These are phyloP conservation scores for Chrysanthemum lavandulifolium DNA, from an alignment of 129 eudicot genomes.

Conservation along the genomic window DNA sequence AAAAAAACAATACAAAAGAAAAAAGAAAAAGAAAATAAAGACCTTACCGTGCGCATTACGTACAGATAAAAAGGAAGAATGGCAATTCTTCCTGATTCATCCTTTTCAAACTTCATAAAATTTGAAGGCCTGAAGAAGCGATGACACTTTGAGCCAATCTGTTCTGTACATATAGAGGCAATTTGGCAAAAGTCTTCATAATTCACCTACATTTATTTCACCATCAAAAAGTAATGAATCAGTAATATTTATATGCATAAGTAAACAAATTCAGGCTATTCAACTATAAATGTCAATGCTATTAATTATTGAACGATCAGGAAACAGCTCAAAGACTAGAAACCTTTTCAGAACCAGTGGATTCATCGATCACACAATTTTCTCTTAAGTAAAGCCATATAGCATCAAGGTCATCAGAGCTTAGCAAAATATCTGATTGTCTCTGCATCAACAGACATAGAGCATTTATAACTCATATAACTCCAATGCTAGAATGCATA, in stretches of 20 bases:
- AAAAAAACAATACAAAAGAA: not conserved
- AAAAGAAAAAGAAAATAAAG: not conserved
- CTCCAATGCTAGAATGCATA: conserved; percentile 1
- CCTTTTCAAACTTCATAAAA: conserved; percentile 95
- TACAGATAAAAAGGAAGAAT: conserved; percentile 85
- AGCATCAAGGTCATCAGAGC: conserved; percentile 87
- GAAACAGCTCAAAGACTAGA: conserved; percentile 5
- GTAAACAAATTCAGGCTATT: not conserved
- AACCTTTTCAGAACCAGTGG: conserved; percentile 88
- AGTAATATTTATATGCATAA: conserved; percentile 20
- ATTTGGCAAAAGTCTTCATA: conserved; percentile 98
- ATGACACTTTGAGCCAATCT: conserved; percentile 83
- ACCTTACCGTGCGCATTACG: conserved; percentile 87
- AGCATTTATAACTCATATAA: not conserved
- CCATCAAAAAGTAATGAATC: not conserved
- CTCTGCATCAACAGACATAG: conserved; percentile 47
- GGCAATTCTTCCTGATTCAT: conserved; percentile 82
- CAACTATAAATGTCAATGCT: not conserved
- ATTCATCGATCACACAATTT: conserved; percentile 83
- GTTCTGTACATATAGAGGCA: conserved; percentile 87
- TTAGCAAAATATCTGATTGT: conserved; percentile 87
- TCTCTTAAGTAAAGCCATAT: conserved; percentile 88
- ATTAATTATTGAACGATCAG: not conserved
- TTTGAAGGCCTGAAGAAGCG: conserved; percentile 89
- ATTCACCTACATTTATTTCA: conserved; percentile 55